Evolutionary conservation across 257 asterid species (phyloP), one percentile per base, ranked within the genome.

Genomic region (Striga asiatica): DNA sequence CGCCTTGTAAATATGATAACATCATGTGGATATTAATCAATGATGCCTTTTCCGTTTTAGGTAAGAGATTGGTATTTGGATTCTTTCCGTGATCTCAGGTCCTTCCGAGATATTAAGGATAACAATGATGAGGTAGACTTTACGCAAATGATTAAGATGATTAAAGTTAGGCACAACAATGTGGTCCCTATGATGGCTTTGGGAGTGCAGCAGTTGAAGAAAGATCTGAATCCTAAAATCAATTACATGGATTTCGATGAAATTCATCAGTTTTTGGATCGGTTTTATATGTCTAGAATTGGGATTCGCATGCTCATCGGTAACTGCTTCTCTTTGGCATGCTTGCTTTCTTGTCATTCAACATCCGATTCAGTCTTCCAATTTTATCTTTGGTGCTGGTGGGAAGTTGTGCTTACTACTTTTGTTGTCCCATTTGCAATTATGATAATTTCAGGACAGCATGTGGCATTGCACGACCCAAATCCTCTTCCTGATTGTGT

Each of bases 281-380:
- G 96, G 7, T 91, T 91, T 73, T 91, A 87, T 58, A 72, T 91
- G 94, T 78, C 98, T 16, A 80, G 98, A 64, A 91, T 84, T 56
- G 98, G 96, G 67, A 87, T 91, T 57, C 86, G 98, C 58, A 91
- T 91, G 96, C 94, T 91, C 69, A 91, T 91, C 10, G 98, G 98
- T 86, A 75, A 86, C 37, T 54, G 50, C 32, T 21, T 8, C 42
- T 29, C 27, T 18, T 16, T 12, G 27, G 6, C 41, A 6, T 38
- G 12, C 17, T 10, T 38, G 5, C 13, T n/a, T n/a, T 11, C 4
- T 1, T 12, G 13, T 39, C 47, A 39, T 34, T 34, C n/a, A 1
- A 34, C 42, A 11, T 11, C n/a, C 14, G 14, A 9, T 35, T 35
- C 10, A 38, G 3, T 31, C 21, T 27, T 14, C 34, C 35, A 25